phyloP scores from a whole-genome alignment of 1,284 basidiomycete genomes.

The Heterobasidion annosum region DNA sequence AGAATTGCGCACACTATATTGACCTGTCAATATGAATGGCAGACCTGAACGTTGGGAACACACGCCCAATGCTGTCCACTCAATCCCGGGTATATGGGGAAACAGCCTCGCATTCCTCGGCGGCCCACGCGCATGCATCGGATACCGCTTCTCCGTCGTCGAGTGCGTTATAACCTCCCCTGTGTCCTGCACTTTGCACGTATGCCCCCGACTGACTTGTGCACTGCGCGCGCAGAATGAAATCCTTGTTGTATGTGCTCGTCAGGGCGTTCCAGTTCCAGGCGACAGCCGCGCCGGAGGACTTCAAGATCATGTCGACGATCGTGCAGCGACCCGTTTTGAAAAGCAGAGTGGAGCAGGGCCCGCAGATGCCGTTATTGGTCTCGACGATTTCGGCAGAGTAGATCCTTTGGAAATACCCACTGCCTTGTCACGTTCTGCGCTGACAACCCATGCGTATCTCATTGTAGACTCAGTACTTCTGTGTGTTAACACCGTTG shows the following conservation, averaged over 20 bases:
- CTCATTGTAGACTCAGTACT: no score
- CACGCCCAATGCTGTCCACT: slow-evolving; percentile 10
- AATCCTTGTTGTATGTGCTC: slow-evolving; percentile 33
- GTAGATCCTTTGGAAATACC: background rate
- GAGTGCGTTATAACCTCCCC: slow-evolving; percentile 19
- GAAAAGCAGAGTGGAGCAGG: slow-evolving; percentile 8
- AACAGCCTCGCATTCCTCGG: slow-evolving; percentile 22
- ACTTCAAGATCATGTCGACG: slow-evolving; percentile 11
- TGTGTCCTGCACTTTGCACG: background rate
- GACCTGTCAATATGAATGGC: background rate
- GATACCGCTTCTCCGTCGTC: slow-evolving; percentile 34
- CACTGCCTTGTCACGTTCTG: no score
- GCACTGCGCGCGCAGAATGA: slow-evolving; percentile 20
- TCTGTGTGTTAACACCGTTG: no score
- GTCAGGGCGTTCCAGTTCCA: slow-evolving; percentile 30
- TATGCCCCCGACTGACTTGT: background rate
- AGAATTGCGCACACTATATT: background rate
- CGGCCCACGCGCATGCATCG: slow-evolving; percentile 23
- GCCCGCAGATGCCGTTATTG: slow-evolving; percentile 14
- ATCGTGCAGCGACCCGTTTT: slow-evolving; percentile 16
- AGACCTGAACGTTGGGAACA: slow-evolving; percentile 23
- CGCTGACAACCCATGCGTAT: no score
- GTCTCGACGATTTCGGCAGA: background rate
- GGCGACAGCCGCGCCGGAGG: slow-evolving; percentile 16
- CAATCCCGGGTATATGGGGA: slow-evolving; percentile 22